phyloP scores from a whole-genome alignment of 805 yeast genomes.

The Yarrowia sp. region DNA sequence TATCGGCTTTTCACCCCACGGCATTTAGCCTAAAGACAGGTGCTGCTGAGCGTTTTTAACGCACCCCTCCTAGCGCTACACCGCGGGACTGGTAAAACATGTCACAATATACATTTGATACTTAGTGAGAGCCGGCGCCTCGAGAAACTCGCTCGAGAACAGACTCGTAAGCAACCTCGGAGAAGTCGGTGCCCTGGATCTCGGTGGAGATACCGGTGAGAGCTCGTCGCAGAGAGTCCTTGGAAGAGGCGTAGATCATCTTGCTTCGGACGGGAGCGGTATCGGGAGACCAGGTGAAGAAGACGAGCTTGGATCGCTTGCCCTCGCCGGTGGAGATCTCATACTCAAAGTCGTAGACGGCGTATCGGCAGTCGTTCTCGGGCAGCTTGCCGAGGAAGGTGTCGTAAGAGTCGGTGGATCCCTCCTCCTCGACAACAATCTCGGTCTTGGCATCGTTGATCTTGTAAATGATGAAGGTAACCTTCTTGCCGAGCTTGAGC shows the following conservation, averaged over 20 bases:
- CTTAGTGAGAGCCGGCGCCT: constrained; percentile 65
- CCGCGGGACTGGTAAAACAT: background rate
- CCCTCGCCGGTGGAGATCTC: constrained; percentile 89
- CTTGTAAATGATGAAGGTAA: constrained; percentile 76
- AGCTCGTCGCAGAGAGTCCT: constrained; percentile 96
- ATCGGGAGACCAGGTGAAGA: constrained; percentile 95
- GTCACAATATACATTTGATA: constrained; percentile 20
- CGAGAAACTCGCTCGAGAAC: constrained; percentile 86
- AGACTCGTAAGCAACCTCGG: constrained; percentile 93
- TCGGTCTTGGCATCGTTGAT: constrained; percentile 84
- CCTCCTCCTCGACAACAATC: constrained; percentile 84
- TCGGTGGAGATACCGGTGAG: constrained; percentile 92
- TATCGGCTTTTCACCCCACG: background rate
- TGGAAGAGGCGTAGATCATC: constrained; percentile 98
- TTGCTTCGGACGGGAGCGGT: constrained; percentile 89
- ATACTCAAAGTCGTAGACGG: constrained; percentile 95
- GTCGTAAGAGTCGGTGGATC: constrained; percentile 74
- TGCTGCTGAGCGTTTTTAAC: background rate
- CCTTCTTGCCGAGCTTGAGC: constrained; percentile 78
- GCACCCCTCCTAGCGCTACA: constrained; percentile 12
- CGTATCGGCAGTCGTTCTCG: constrained; percentile 94
- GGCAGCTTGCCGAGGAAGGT: constrained; percentile 83
- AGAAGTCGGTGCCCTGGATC: constrained; percentile 96
- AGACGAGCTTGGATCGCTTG: constrained; percentile 73
- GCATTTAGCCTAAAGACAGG: background rate